Evolutionary conservation across 257 asterid species (phyloP).

Genomic region (Phtheirospermum japonicum): DNA sequence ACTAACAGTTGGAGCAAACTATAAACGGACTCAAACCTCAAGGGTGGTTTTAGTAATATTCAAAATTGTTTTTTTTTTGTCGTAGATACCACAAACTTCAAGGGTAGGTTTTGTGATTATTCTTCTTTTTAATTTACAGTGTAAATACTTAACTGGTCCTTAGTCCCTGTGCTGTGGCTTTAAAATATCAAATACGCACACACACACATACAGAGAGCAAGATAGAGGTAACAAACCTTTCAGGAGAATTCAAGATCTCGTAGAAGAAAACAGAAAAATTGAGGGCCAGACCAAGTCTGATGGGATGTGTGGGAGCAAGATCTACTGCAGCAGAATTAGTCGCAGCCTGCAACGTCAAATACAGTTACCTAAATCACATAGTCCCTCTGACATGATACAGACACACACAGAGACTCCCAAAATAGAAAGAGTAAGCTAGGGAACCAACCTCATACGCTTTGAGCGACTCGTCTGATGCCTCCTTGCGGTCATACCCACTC

Average conservation of each 20-base stretch:
- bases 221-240: conserved; percentile 43
- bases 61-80: too few relatives aligned
- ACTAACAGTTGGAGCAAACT: background rate
- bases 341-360: conserved; percentile 58
- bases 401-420: background rate
- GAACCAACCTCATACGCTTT: conserved; percentile 54
- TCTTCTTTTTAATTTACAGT: too few relatives aligned
- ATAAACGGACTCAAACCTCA: background rate
- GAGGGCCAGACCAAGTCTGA: conserved; percentile 68
- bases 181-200: too few relatives aligned
- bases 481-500: conserved; percentile 51
- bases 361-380: conserved; percentile 1
- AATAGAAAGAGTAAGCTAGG: background rate
- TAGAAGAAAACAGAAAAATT: conserved; percentile 78
- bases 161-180: too few relatives aligned
- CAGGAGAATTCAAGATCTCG: conserved; percentile 77
- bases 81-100: too few relatives aligned
- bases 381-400: background rate
- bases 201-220: background rate
- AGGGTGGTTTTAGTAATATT: too few relatives aligned
- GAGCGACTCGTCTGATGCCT: conserved; percentile 55
- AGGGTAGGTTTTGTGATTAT: background rate
- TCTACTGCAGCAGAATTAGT: conserved; percentile 58
- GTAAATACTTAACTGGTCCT: too few relatives aligned
- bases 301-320: conserved; percentile 77